Evolutionary conservation across 176 grass and related monocot species (phyloP).

Genomic region (Chrysopogon serrulatus): DNA sequence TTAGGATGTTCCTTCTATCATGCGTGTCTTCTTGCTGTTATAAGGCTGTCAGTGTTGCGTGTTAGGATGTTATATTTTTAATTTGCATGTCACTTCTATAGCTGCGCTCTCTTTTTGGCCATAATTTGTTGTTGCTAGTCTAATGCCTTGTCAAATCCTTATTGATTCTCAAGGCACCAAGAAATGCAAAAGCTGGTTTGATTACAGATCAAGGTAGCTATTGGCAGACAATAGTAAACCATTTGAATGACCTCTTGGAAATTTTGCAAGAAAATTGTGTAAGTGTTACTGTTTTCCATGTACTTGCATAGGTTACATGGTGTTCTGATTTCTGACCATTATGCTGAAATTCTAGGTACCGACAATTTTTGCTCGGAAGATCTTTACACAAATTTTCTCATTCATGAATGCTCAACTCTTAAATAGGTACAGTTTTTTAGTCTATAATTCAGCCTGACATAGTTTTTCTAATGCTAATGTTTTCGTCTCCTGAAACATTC

Average conservation of each 20-base stretch:
- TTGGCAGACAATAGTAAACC: conserved; percentile 63
- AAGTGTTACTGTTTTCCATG: conserved; percentile 17
- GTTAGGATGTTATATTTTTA: conserved; percentile 1
- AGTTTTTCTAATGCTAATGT: conserved; percentile 1
- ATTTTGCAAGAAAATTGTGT: conserved; percentile 92
- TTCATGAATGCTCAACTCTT: conserved; percentile 93
- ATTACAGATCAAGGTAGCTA: conserved; percentile 59
- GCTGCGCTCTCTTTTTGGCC: background rate
- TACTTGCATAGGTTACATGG: background rate
- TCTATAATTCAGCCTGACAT: background rate
- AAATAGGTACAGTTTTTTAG: conserved; percentile 59
- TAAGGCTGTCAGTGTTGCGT: background rate
- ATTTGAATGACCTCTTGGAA: conserved; percentile 67
- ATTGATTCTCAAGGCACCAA: conserved; percentile 57
- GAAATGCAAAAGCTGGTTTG: conserved; percentile 72
- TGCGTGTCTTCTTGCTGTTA: conserved; percentile 2
- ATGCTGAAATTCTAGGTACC: conserved; percentile 62
- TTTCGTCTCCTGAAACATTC: conserved; percentile 9
- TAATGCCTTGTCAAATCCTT: conserved; percentile 18
- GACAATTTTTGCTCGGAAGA: conserved; percentile 57
- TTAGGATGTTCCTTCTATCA: background rate
- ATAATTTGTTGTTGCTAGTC: conserved; percentile 3
- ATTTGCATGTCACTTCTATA: background rate
- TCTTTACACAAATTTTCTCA: conserved; percentile 73
- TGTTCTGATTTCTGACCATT: conserved; percentile 18